Conservation (phyloP, 2,329 filamentous ascomycete genomes). For the Dendryphion nanum region DNA sequence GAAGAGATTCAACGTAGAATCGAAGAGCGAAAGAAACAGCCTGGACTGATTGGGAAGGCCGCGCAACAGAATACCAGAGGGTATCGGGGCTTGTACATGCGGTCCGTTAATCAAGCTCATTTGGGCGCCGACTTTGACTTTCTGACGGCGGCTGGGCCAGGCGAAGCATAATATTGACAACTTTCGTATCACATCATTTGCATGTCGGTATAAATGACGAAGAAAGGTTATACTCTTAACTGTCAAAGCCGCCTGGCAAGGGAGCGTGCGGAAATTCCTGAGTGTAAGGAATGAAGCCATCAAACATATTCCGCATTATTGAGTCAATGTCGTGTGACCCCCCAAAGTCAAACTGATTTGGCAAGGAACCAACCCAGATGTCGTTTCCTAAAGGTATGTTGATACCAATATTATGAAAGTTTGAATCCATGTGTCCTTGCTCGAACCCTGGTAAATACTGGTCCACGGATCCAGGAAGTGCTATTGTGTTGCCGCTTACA, state of each 20-base stretch:
- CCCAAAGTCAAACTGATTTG: not conserved
- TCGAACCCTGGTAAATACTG: no score
- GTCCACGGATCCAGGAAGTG: no score
- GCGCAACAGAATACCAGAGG: conserved; percentile 44
- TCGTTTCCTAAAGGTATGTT: no score
- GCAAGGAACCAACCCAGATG: not conserved
- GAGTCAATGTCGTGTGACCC: conserved; percentile 3
- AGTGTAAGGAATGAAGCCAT: conserved; percentile 7
- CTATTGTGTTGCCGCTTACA: no score
- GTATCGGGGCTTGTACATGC: conserved; percentile 60
- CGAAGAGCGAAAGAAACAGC: conserved; percentile 24
- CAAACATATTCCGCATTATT: conserved; percentile 8
- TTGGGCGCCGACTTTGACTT: conserved; percentile 61
- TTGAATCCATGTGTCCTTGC: no score
- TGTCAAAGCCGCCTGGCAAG: no score
- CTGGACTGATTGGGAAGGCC: conserved; percentile 23
- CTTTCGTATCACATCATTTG: no score
- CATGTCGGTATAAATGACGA: no score
- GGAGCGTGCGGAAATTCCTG: not conserved
- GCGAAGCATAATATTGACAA: not conserved
- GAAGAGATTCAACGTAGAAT: conserved; percentile 43
- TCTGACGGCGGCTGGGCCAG: conserved; percentile 40
- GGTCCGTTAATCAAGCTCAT: conserved; percentile 60
- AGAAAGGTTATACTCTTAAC: no score
- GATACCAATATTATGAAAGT: no score